phyloP scores from a whole-genome alignment of 208 protist species.

The Pavlovales sp. region DNA sequence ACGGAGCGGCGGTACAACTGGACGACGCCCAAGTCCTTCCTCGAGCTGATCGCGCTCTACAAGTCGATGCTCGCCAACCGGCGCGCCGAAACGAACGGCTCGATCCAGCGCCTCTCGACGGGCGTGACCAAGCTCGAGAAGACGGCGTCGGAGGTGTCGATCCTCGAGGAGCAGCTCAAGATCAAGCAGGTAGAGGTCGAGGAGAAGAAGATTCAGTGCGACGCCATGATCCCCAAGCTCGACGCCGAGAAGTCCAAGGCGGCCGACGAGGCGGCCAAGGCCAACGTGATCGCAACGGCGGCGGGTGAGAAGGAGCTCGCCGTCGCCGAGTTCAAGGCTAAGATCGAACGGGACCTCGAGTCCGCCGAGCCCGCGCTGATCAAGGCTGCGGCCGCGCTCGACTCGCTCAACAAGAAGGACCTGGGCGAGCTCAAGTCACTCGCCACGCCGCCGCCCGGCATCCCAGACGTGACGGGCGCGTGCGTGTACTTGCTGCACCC shows the following conservation, averaged over 20 bases:
- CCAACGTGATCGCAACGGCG: slow-evolving; percentile 63
- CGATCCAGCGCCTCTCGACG: slow-evolving; percentile 75
- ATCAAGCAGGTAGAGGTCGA: slow-evolving; percentile 66
- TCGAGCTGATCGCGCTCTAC: slow-evolving; percentile 97
- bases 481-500: slow-evolving; percentile 83
- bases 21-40: slow-evolving; percentile 98
- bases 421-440: slow-evolving; percentile 94
- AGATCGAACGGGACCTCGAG: slow-evolving; percentile 61
- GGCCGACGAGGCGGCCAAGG: slow-evolving; percentile 87
- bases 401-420: slow-evolving; percentile 93
- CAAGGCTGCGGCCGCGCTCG: slow-evolving; percentile 86
- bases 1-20: slow-evolving; percentile 92
- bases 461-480: slow-evolving; percentile 88
- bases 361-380: slow-evolving; percentile 86
- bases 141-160: slow-evolving; percentile 61
- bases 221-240: slow-evolving; percentile 78
- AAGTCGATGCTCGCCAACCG: slow-evolving; percentile 85
- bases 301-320: slow-evolving; percentile 15
- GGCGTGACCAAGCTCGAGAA: slow-evolving; percentile 67
- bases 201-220: slow-evolving; percentile 51
- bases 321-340: slow-evolving; percentile 35
- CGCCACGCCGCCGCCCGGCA: slow-evolving; percentile 84
- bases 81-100: slow-evolving; percentile 76
- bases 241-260: slow-evolving; percentile 87
- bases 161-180: slow-evolving; percentile 67